Conservation (phyloP, 805 yeast species). For the Candida verbasci region DNA sequence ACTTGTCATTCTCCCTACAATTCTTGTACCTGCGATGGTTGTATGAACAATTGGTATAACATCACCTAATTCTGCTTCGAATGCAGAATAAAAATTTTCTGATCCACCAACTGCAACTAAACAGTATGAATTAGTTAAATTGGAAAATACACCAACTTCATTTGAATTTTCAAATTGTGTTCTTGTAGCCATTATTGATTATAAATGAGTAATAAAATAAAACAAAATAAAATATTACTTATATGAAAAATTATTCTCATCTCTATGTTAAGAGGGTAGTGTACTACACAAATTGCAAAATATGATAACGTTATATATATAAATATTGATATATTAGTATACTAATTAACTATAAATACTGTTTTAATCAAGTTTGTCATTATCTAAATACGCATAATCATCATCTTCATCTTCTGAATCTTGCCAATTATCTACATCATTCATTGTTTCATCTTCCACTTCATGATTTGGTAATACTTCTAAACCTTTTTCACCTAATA, state of each 20-base stretch:
- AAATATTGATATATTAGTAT: no score
- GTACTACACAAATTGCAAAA: no score
- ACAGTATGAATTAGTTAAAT: constrained; percentile 93
- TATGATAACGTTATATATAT: no score
- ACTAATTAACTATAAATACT: no score
- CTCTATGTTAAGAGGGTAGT: not conserved
- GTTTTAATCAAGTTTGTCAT: constrained; percentile 3
- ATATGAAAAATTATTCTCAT: not conserved
- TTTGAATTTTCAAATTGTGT: constrained; percentile 47
- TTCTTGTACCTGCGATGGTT: constrained; percentile 97
- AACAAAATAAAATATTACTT: not conserved
- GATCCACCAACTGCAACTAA: constrained; percentile 97
- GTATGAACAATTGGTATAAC: constrained; percentile 95
- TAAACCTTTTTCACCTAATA: constrained; percentile 55
- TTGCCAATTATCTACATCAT: constrained; percentile 59
- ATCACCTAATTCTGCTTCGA: constrained; percentile 96
- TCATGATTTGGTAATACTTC: constrained; percentile 87
- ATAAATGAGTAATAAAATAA: not conserved
- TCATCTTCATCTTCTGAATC: constrained; percentile 59
- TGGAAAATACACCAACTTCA: constrained; percentile 87
- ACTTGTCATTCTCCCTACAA: constrained; percentile 96
- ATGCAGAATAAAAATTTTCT: constrained; percentile 77
- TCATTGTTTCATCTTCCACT: constrained; percentile 42
- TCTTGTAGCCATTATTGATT: constrained; percentile 37
- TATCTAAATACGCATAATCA: constrained; percentile 19